These are phyloP conservation scores for Penicillium glabrum DNA, from an alignment of 2,329 filamentous ascomycete species.

Conservation along the genomic window DNA sequence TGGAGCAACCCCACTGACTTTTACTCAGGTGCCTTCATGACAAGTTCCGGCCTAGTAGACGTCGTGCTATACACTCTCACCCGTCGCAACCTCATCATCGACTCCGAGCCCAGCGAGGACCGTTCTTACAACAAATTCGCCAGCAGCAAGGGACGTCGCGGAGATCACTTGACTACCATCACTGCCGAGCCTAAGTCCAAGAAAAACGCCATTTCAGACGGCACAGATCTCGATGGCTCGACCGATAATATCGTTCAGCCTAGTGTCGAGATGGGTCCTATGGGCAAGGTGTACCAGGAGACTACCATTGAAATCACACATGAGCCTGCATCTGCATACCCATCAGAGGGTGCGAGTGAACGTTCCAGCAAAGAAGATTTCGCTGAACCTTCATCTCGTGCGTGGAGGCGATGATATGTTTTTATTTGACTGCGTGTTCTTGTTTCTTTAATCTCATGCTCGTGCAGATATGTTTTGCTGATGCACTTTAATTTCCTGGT, in stretches of 20 bases:
- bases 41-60: constrained; percentile 60
- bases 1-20: neutral
- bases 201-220: constrained; percentile 20
- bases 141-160: constrained; percentile 27
- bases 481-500: neutral
- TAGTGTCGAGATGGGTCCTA: constrained; percentile 30
- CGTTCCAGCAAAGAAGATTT: constrained; percentile 28
- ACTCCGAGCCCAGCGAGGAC: constrained; percentile 46
- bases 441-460: neutral
- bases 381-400: constrained; percentile 8
- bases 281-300: constrained; percentile 45
- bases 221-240: constrained; percentile 43
- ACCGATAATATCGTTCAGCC: constrained; percentile 45
- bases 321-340: constrained; percentile 37
- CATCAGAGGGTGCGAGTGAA: constrained; percentile 23
- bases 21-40: constrained; percentile 50
- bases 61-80: constrained; percentile 60
- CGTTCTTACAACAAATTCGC: constrained; percentile 33
- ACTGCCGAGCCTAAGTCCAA: constrained; percentile 28
- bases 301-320: constrained; percentile 46
- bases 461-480: neutral
- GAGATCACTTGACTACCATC: constrained; percentile 32
- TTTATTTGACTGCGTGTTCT: neutral
- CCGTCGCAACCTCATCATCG: constrained; percentile 55
- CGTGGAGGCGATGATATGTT: constrained; percentile 26